Evolutionary conservation across 1,139 yeast genomes (phyloP).

Genomic region (Ashbya aceris): DNA sequence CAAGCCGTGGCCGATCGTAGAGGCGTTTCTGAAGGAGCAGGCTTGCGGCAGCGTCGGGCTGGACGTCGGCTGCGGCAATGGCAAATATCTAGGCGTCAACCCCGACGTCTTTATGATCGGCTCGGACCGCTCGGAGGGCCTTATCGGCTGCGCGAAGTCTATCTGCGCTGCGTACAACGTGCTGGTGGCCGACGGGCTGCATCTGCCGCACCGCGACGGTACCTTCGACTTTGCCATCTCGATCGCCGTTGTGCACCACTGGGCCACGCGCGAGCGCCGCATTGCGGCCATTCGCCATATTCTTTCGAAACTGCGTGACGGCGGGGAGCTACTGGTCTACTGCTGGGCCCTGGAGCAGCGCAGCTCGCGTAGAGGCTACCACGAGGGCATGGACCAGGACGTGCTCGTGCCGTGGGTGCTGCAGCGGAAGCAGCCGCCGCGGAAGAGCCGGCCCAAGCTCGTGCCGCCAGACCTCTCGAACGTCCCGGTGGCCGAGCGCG

Average conservation of each 20-base stretch:
- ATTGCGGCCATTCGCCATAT: slow-evolving; percentile 64
- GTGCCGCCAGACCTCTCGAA: slow-evolving; percentile 20
- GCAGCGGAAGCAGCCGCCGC: slow-evolving; percentile 30
- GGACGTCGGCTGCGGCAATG: slow-evolving; percentile 95
- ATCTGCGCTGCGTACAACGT: slow-evolving; percentile 39
- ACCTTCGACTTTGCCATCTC: slow-evolving; percentile 85
- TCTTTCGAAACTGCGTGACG: slow-evolving; percentile 44
- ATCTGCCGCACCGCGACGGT: slow-evolving; percentile 51
- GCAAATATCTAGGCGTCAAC: slow-evolving; percentile 75
- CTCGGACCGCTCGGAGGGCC: slow-evolving; percentile 72
- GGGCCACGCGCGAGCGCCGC: slow-evolving; percentile 75
- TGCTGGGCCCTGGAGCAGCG: slow-evolving; percentile 98
- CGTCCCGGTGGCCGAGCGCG: slow-evolving; percentile 24
- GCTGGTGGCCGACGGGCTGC: slow-evolving; percentile 67
- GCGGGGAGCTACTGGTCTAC: slow-evolving; percentile 70
- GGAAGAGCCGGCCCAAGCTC: slow-evolving; percentile 6
- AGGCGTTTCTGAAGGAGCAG: slow-evolving; percentile 45
- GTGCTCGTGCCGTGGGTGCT: slow-evolving; percentile 93
- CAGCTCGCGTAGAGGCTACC: slow-evolving; percentile 75
- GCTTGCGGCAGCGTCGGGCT: slow-evolving; percentile 42
- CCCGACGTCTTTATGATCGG: slow-evolving; percentile 62
- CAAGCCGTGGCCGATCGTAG: slow-evolving; percentile 97
- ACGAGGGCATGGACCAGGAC: slow-evolving; percentile 86
- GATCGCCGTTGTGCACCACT: slow-evolving; percentile 93
- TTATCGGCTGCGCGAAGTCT: slow-evolving; percentile 59